These are phyloP conservation scores for Roridomyces roridus DNA, from an alignment of 768 basidiomycete genomes.

Conservation along the genomic window DNA sequence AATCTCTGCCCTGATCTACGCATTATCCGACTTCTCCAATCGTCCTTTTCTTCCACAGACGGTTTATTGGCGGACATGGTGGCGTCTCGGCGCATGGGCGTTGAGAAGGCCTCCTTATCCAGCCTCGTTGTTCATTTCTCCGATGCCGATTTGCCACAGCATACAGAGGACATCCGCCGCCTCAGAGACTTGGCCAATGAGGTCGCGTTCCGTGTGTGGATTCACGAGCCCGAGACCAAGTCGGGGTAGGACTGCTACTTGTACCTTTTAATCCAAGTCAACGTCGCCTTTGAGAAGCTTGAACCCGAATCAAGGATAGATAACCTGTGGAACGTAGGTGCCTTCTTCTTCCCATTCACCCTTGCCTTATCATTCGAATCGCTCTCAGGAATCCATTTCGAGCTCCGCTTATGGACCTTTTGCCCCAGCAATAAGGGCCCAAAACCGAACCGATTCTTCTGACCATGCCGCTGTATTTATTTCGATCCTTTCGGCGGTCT, in stretches of 20 bases:
- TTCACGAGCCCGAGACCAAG: constrained; percentile 11
- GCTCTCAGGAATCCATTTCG: too few species aligned
- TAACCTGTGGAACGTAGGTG: too few species aligned
- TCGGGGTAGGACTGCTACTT: too few species aligned
- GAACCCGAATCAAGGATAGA: too few species aligned
- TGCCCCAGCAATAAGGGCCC: not conserved
- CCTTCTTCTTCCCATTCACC: too few species aligned
- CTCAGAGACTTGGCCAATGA: constrained; percentile 1
- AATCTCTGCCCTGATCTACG: constrained; percentile 14
- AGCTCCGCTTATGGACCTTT: not conserved
- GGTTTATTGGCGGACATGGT: constrained; percentile 19
- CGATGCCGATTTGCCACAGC: not conserved
- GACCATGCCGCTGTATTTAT: too few species aligned
- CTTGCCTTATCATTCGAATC: too few species aligned
- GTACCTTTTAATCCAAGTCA: too few species aligned
- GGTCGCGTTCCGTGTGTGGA: constrained; percentile 4
- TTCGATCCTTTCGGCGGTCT: too few species aligned
- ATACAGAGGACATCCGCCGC: constrained; percentile 7
- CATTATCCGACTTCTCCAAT: constrained; percentile 16
- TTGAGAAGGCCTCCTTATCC: not conserved
- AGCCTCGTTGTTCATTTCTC: constrained; percentile 11
- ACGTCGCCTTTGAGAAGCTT: too few species aligned
- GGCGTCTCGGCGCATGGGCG: not conserved
- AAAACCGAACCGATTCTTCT: too few species aligned
- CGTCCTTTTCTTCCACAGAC: constrained; percentile 8